These are phyloP conservation scores for Yamadazyma jaroonii DNA, from an alignment of 1,139 yeast species.

Conservation along the genomic window DNA sequence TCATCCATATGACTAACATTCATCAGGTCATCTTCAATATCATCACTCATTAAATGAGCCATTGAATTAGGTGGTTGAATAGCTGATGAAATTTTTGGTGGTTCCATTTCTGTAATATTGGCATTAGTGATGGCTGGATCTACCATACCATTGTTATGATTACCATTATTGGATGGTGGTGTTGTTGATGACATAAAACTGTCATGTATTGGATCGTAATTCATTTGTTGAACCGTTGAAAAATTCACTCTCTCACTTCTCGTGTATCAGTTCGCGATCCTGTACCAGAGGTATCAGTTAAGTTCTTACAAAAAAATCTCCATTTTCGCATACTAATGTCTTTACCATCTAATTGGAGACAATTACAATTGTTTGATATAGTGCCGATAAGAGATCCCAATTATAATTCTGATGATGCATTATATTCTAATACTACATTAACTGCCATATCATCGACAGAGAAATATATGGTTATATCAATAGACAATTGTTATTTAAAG, in stretches of 20 bases:
- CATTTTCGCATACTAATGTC: constrained; percentile 14
- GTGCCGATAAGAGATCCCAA: constrained; percentile 84
- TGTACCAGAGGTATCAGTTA: neutral
- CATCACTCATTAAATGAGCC: constrained; percentile 5
- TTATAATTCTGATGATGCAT: constrained; percentile 55
- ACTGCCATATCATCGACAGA: constrained; percentile 58
- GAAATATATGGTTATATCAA: constrained; percentile 57
- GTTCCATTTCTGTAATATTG: neutral
- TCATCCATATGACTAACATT: neutral
- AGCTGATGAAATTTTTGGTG: neutral
- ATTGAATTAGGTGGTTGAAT: constrained; percentile 1
- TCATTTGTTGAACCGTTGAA: constrained; percentile 16
- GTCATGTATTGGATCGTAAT: constrained; percentile 34
- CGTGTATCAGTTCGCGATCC: constrained; percentile 3
- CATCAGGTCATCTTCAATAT: constrained; percentile 1
- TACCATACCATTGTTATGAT: neutral
- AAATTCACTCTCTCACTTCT: neutral
- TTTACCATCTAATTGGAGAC: constrained; percentile 63
- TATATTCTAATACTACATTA: constrained; percentile 78
- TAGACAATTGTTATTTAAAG: constrained; percentile 53
- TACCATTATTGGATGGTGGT: neutral
- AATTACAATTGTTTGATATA: constrained; percentile 82
- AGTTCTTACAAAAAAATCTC: neutral
- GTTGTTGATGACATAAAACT: constrained; percentile 8
- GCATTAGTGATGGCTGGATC: neutral